Base-by-base conservation (phyloP, 345 rosid genomes). In the Moringa oleifera region DNA sequence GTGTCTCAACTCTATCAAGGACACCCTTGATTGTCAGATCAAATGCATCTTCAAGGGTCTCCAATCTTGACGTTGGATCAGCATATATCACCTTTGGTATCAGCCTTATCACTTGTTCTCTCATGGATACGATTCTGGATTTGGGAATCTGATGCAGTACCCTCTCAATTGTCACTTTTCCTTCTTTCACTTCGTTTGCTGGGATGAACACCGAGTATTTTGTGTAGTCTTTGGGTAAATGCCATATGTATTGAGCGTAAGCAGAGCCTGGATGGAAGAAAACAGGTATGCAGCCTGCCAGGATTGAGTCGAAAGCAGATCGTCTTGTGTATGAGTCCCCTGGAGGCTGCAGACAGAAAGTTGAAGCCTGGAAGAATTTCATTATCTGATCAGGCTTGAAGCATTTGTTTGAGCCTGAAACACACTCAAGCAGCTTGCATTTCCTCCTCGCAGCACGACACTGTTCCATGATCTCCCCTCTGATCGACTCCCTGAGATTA, bases 211-310 rank as follows among this genome's bases (percentile, higher is more conserved):
- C 90, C 0, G 92, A 91, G 36, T 87, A 89, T 28, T 76, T 84
- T 0, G 45, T 31, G 4, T 79, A 78, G 51, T 87, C 86, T 70
- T 67, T 80, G 0, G 98, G 95, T 4, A 92, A 69, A 67, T 92
- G 96, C 95, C 98, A 91, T 46, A 79, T 19, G 57, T 89, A 89
- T 51, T 91, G 96, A 3, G 78, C 95, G 50, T 89, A 91, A 18
- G 87, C 90, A 0, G 98, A 87, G 0, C 92, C 95, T 0, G 95
- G 89, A 59, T 91, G 95, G 80, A 91, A 91, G 76, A 89, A 91
- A 53, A 91, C 96, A 0, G 98, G 96, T 55, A 91, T 88, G 62
- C 98, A 91, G 17, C 98, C 98, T 0, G 88, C 82, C 59, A 89
- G 24, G 21, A 92, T 89, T 0, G 98, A 83, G 73, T 92, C 98